Evolutionary conservation across 1,284 basidiomycete species (phyloP).

Genomic region (Ustanciosporium gigantosporum): DNA sequence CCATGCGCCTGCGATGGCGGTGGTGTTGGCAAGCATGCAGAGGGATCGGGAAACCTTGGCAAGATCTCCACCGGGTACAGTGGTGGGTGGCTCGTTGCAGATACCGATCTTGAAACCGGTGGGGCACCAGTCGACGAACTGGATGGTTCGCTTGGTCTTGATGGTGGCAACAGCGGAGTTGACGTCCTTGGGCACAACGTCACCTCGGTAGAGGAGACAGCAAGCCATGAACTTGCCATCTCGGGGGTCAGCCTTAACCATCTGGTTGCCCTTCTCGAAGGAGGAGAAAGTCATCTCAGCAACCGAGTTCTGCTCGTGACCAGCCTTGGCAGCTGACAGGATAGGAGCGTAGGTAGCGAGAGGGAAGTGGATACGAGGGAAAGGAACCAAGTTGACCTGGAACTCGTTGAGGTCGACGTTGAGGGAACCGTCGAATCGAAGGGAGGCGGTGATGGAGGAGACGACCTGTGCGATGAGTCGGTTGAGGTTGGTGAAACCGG

Average conservation of each 20-base stretch:
- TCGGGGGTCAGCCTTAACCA: slow-evolving; percentile 68
- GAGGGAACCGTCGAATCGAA: slow-evolving; percentile 95
- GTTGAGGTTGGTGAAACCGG: slow-evolving; percentile 93
- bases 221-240: slow-evolving; percentile 81
- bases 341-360: slow-evolving; percentile 94
- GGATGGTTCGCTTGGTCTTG: slow-evolving; percentile 80
- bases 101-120: slow-evolving; percentile 95
- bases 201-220: slow-evolving; percentile 72
- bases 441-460: slow-evolving; percentile 93
- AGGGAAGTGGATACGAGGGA: slow-evolving; percentile 91
- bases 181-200: slow-evolving; percentile 96
- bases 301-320: slow-evolving; percentile 96
- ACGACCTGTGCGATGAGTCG: slow-evolving; percentile 91
- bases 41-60: slow-evolving; percentile 91
- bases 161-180: slow-evolving; percentile 89
- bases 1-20: slow-evolving; percentile 93
- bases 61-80: slow-evolving; percentile 84
- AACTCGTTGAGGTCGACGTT: slow-evolving; percentile 99
- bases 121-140: slow-evolving; percentile 95
- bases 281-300: slow-evolving; percentile 98
- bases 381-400: slow-evolving; percentile 92
- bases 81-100: slow-evolving; percentile 91
- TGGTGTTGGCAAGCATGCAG: slow-evolving; percentile 96
- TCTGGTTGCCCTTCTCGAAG: slow-evolving; percentile 97
- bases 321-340: slow-evolving; percentile 77